Base-by-base conservation (phyloP, 75 land plant genomes). In the Isoetes taiwanensis region DNA sequence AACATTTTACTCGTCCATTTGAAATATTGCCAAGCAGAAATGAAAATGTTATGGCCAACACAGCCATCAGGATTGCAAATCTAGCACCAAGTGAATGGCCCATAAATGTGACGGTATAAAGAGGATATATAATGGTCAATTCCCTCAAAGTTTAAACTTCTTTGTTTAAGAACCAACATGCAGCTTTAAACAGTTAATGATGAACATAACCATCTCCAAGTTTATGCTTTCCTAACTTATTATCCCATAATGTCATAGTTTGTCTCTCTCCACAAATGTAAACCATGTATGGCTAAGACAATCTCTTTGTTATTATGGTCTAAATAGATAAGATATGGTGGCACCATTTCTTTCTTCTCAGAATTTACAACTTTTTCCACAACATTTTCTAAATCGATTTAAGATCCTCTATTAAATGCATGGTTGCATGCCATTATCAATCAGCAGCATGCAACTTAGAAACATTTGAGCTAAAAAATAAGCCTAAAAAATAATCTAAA, bases 301-400 rank as follows among this genome's bases (percentile, higher is more conserved):
- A 46, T 46, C 21, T 46, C 50, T 23, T n/a, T 46, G 50, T 46
- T 19, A 5, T 46, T 23, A n/a, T 46, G 50, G 23, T 46, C 50
- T 4, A 6, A 5, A 16, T 46, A 46, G 16, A 46, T 46, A 8
- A 46, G 6, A 16, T 46, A 46, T n/a, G 6, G 50, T 46, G 50
- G 50, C 6, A 46, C 50, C 16, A 46, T 46, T n/a, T n/a, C n/a
- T n/a, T n/a, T n/a, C 50, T 23, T 46, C 50, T 46, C 50, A 16
- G 4, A 23, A 8, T 46, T 23, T 6, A 6, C 25, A 6, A n/a
- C 16, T 23, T 46, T 46, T 23, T 46, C 25, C n/a, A 46, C 50
- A 5, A 46, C 50, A 46, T 46, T 46, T 23, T 46, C 19, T n/a
- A n/a, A n/a, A n/a, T n/a, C n/a, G n/a, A n/a, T n/a, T n/a, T n/a